Conservation (phyloP, 2,329 filamentous ascomycete genomes). For the Teratosphaeria viscida region DNA sequence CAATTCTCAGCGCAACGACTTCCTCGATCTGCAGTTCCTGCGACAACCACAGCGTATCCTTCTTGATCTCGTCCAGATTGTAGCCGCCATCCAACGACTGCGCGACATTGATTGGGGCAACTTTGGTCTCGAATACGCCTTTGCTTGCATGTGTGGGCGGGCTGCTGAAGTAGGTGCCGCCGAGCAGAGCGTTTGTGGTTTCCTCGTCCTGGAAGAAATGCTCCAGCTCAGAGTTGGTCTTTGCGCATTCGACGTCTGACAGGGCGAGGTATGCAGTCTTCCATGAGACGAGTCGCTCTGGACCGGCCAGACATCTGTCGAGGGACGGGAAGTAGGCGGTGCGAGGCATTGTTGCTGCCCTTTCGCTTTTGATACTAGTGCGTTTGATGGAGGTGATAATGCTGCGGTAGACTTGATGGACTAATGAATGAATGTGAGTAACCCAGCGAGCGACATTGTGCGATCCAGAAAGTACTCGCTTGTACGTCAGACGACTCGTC, state of each 20-base stretch:
- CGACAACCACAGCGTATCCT: slow-evolving; percentile 78
- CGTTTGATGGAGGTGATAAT: neutral
- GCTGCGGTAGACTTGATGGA: neutral
- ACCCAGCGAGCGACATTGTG: neutral
- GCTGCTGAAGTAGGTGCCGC: neutral
- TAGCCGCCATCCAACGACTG: slow-evolving; percentile 56
- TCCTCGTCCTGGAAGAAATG: slow-evolving; percentile 62
- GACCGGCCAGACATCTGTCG: slow-evolving; percentile 72
- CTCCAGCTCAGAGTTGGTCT: slow-evolving; percentile 43
- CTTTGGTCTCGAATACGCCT: slow-evolving; percentile 69
- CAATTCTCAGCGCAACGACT: slow-evolving; percentile 67
- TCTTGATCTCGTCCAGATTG: slow-evolving; percentile 69
- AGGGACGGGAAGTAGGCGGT: slow-evolving; percentile 68
- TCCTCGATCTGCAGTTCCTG: slow-evolving; percentile 69
- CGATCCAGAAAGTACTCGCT: neutral
- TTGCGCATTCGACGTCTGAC: slow-evolving; percentile 41
- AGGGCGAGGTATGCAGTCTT: slow-evolving; percentile 46
- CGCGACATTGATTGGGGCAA: slow-evolving; percentile 74
- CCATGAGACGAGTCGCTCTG: slow-evolving; percentile 66
- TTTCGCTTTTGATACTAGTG: neutral
- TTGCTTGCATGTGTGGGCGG: slow-evolving; percentile 32
- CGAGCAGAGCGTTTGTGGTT: slow-evolving; percentile 52
- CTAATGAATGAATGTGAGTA: neutral
- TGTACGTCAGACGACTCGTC: neutral
- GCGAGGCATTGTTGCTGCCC: neutral